Evolutionary conservation across 202 grass and related monocot species (phyloP).

Genomic region (Zoysia matrella): DNA sequence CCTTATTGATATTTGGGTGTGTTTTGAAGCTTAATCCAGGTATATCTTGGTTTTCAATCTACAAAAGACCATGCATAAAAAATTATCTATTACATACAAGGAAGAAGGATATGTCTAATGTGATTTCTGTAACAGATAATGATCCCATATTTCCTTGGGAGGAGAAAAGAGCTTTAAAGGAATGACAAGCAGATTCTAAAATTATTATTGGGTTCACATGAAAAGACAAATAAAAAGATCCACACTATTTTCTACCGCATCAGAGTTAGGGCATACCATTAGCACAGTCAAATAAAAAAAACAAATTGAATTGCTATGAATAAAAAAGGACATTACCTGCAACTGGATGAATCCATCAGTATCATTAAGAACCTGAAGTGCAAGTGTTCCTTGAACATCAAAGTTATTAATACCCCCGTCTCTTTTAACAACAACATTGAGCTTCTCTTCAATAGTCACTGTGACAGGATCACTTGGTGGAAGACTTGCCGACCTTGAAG

Average conservation of each 20-base stretch:
- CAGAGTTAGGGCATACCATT: background rate
- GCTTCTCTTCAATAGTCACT: constrained; percentile 82
- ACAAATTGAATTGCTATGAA: background rate
- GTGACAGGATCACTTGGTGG: constrained; percentile 72
- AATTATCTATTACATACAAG: background rate
- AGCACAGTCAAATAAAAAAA: background rate
- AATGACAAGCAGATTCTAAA: background rate
- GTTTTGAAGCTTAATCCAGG: constrained; percentile 90
- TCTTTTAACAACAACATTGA: constrained; percentile 75
- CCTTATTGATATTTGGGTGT: constrained; percentile 88
- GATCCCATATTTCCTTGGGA: background rate
- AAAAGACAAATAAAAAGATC: background rate
- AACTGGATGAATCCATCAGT: constrained; percentile 85
- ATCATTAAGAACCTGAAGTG: constrained; percentile 86
- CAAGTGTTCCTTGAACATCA: constrained; percentile 87
- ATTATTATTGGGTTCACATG: background rate
- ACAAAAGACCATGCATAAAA: constrained; percentile 7
- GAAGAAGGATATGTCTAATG: background rate
- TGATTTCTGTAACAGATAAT: background rate
- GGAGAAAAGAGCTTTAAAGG: background rate
- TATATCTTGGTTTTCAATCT: constrained; percentile 87
- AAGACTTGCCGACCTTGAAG: constrained; percentile 50
- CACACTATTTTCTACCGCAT: background rate
- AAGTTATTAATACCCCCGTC: constrained; percentile 79
- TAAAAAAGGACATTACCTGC: constrained; percentile 54